Evolutionary conservation across 2,329 filamentous ascomycete species (phyloP), one percentile per base, ranked within the genome.

Genomic region (Didymella pomorum): DNA sequence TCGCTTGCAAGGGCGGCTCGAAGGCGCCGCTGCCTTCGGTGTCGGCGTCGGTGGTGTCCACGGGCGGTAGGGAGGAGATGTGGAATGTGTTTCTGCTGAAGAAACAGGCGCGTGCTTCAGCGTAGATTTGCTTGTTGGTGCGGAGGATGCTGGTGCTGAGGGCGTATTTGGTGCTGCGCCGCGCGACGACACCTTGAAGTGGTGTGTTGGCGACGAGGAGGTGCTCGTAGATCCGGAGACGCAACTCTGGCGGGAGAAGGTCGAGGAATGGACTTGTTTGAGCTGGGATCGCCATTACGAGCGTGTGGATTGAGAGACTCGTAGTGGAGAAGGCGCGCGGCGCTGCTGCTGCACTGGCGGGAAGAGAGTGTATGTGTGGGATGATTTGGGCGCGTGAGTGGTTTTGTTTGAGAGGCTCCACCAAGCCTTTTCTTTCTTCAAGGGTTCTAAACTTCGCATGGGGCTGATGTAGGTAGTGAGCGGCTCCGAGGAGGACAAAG

Each of bases 1-100:
- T 51, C 11, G 59, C 56, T 44, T 65, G 66, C 5, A 75, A 62
- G 1, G 72, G 71, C 1, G 71, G 70, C 50, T 74, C 71, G 54
- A 73, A 70, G 4, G 64, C 60, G 20, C 62, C 65, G 6, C 35
- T 56, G 25, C 61, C 62, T 44, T 61, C 57, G 12, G 50, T 31
- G 23, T 54, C 60, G 10, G 43, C 31, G 23, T 54, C 52, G 12
- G 52, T n/a, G 2, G 14, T 9, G 21, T n/a, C 20, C 9, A 26
- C 26, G 9, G 62, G 55, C 2, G 62, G 60, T 9, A 63, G 26
- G 4, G 65, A 67, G 23, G 64, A 68, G 44, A 75, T 56, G 39
- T 62, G 60, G 62, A 81, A 79, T 10, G 66, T 71, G 61, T 81
- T 81, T 56, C 76, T 76, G 55, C 71, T 71, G 60, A 79, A 79